Base-by-base conservation (phyloP, 345 rosid species). In the Sapria himalayana region DNA sequence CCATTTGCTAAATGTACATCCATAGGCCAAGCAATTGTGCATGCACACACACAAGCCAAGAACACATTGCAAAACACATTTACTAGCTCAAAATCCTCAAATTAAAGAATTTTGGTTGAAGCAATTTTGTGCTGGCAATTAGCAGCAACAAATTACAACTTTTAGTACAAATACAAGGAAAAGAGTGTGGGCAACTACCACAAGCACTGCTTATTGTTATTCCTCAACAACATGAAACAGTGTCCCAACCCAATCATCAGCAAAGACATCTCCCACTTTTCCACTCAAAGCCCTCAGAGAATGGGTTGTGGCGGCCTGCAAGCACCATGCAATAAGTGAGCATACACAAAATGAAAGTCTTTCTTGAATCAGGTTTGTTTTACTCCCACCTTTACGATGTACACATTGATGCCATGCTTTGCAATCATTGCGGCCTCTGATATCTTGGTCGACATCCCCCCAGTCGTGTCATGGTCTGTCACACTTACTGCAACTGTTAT, bases 331-430 rank as follows among this genome's bases (percentile, higher is more conserved):
- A n/a, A n/a, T n/a, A n/a, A n/a, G n/a, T n/a, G n/a, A n/a, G n/a
- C n/a, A n/a, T n/a, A n/a, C n/a, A n/a, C n/a, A n/a, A n/a, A n/a
- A n/a, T n/a, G 23, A 9, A 21, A 13, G 5, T 3, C 19, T 29
- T 22, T 29, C 23, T 1, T 15, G 25, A 24, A 10, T 13, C 18
- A 17, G 15, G 24, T 8, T 14, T 10, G 7, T 16, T 50, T n/a
- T n/a, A n/a, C n/a, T n/a, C n/a, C n/a, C n/a, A 72, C 94, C 92
- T 89, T 71, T 7, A 82, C 91, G 37, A 82, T 89, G 58, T 78
- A 82, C 36, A 81, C 97, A 46, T 81, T 85, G 2, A 81, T 72
- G 16, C 94, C 94, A 4, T 67, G 76, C 40, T 78, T 86, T 15
- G 94, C 98, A 39, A 78, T 89, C 71, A 67, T 51, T 21, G 91